Conservation (phyloP, 331 rosid species). For the Pyrus hybrid region DNA sequence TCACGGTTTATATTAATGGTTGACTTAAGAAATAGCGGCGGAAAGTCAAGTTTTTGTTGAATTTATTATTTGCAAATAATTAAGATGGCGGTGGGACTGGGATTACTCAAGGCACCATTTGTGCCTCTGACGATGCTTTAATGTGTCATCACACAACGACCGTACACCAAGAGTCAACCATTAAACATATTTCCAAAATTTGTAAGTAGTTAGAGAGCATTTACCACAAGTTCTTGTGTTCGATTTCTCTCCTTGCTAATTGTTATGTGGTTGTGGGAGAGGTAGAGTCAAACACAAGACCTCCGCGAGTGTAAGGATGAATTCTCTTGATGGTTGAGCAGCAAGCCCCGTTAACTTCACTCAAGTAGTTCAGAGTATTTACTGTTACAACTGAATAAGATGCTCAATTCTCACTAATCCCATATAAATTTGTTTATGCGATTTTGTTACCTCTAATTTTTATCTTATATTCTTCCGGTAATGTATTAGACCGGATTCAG, state of each 20-base stretch:
- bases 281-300: neutral
- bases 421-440: neutral
- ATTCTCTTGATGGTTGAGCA: neutral
- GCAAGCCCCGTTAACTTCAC: neutral
- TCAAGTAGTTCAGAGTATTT: neutral
- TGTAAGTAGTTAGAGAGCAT: neutral
- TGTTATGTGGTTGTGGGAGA: neutral
- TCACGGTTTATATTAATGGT: neutral
- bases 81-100: neutral
- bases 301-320: no score
- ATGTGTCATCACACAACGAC: neutral
- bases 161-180: neutral
- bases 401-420: neutral
- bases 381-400: no score
- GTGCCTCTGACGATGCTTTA: neutral
- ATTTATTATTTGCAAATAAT: slow-evolving; percentile 10
- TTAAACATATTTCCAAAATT: neutral
- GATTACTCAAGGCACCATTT: neutral
- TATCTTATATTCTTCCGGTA: neutral
- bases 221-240: neutral
- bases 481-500: neutral
- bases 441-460: neutral
- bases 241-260: no score
- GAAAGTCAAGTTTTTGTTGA: slow-evolving; percentile 7
- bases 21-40: no score